These are phyloP conservation scores for Rhodotorula toruloides DNA, from an alignment of 768 basidiomycete species.

Conservation along the genomic window DNA sequence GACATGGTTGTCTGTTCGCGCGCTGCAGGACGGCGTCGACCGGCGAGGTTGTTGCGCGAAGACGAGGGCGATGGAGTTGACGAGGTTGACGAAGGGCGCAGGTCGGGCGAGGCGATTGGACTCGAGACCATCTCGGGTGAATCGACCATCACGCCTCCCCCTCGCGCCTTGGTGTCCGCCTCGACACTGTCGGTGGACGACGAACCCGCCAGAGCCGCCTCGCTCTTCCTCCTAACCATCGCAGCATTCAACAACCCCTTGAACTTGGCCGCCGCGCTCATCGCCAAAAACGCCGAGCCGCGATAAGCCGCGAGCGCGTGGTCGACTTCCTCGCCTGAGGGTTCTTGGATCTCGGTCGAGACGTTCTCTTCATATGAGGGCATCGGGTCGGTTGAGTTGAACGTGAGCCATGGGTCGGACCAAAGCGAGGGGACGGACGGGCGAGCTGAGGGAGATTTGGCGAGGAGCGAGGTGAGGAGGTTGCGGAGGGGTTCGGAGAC, in stretches of 20 bases:
- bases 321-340: conserved; percentile 25
- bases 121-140: conserved; percentile 20
- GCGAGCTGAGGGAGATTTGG: conserved; percentile 9
- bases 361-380: conserved; percentile 34
- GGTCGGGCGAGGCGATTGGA: not conserved
- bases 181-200: not conserved
- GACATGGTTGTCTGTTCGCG: conserved; percentile 2
- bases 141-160: conserved; percentile 5
- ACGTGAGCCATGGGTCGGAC: conserved; percentile 30
- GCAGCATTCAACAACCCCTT: conserved; percentile 15
- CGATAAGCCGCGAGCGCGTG: conserved; percentile 21
- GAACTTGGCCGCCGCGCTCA: conserved; percentile 30
- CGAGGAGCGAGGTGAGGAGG: conserved; percentile 16
- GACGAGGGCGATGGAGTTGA: not conserved
- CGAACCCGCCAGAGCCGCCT: conserved; percentile 1
- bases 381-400: not conserved
- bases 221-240: not conserved
- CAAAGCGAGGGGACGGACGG: conserved; percentile 23
- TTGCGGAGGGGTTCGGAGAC: conserved; percentile 1
- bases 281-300: conserved; percentile 17
- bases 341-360: conserved; percentile 16
- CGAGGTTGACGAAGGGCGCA: not conserved
- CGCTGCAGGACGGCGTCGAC: too few relatives aligned
- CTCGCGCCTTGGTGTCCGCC: not conserved
- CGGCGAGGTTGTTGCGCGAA: too few relatives aligned